Evolutionary conservation across 129 eudicot species (phyloP).

Genomic region (Oenanthe sinensis): DNA sequence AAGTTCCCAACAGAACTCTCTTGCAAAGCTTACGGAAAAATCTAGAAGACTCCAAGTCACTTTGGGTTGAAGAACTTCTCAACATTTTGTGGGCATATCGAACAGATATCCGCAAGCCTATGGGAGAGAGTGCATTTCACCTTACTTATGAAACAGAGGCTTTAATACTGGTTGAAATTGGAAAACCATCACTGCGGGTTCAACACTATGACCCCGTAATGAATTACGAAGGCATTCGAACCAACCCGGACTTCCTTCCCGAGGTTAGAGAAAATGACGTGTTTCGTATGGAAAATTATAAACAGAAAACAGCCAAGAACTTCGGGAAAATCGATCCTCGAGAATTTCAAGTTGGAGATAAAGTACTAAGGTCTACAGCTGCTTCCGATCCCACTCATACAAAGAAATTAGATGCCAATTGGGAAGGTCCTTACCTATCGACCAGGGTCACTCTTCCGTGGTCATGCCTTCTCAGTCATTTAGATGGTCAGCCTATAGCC

Average conservation of each 20-base stretch:
- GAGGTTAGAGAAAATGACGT: background rate
- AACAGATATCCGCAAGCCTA: background rate
- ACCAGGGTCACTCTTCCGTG: too few species aligned
- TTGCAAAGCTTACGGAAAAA: background rate
- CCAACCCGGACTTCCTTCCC: background rate
- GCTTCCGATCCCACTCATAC: background rate
- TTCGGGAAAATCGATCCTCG: background rate
- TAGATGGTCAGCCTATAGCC: too few species aligned
- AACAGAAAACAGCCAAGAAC: background rate
- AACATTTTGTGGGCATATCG: background rate
- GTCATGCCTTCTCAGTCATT: too few species aligned
- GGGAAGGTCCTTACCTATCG: background rate
- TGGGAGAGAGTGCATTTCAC: background rate
- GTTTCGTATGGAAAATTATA: background rate
- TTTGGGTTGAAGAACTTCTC: slow-evolving; percentile 2
- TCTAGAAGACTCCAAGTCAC: background rate
- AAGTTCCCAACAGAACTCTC: background rate
- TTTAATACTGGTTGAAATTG: background rate
- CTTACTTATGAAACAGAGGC: background rate
- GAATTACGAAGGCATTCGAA: background rate
- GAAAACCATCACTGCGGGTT: background rate
- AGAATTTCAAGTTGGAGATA: background rate
- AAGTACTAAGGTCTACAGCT: background rate
- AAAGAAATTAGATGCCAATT: background rate
- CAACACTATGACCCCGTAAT: accelerated